phyloP scores from a whole-genome alignment of 768 basidiomycete species.

The Pleurotus citrinopileatus region DNA sequence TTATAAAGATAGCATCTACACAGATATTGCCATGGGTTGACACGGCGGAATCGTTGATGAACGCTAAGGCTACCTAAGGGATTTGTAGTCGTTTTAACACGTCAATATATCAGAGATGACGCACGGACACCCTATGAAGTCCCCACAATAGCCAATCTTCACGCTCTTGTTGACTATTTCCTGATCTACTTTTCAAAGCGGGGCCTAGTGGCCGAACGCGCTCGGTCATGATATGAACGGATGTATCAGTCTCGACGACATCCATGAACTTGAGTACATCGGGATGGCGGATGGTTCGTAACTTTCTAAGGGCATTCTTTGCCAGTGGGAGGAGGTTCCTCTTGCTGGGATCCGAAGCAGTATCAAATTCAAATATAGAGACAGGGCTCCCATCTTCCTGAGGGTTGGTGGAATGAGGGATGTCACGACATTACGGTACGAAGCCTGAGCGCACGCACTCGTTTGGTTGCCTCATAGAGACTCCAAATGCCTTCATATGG shows the following conservation, averaged over 20 bases:
- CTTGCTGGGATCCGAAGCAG: constrained; percentile 49
- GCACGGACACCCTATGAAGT: constrained; percentile 82
- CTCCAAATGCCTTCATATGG: constrained; percentile 77
- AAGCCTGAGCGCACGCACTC: constrained; percentile 44
- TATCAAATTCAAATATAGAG: constrained; percentile 92
- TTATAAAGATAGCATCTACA: constrained; percentile 80
- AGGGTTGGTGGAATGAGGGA: constrained; percentile 15
- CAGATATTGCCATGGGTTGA: constrained; percentile 84
- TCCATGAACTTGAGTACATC: constrained; percentile 97
- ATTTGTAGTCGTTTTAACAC: constrained; percentile 10
- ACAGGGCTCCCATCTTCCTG: constrained; percentile 87
- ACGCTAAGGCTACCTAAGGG: constrained; percentile 78
- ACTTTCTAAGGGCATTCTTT: constrained; percentile 85
- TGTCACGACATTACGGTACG: no score
- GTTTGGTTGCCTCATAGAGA: constrained; percentile 84
- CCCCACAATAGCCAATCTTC: constrained; percentile 97
- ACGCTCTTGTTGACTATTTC: constrained; percentile 55
- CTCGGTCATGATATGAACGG: constrained; percentile 93
- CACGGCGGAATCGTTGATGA: constrained; percentile 80
- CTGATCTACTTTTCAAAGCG: constrained; percentile 60
- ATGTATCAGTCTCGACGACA: constrained; percentile 83
- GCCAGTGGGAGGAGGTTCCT: constrained; percentile 72
- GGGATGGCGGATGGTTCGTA: constrained; percentile 90
- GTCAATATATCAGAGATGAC: constrained; percentile 25
- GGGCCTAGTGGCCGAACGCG: constrained; percentile 74